Evolutionary conservation across 768 basidiomycete genomes (phyloP).

Genomic region (Cytidiella melzeri): DNA sequence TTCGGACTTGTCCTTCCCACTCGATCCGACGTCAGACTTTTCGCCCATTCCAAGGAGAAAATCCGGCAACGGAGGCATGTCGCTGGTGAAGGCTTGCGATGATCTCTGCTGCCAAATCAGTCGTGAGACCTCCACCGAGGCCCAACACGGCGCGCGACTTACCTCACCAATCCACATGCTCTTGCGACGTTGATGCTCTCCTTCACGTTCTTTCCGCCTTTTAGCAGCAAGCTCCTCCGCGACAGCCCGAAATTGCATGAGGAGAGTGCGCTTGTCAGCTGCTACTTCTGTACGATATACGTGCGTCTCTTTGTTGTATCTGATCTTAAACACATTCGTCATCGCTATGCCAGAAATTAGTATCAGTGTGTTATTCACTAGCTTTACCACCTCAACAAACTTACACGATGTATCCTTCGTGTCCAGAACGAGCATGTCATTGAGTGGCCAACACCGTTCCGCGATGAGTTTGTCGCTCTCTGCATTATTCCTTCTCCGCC

Average conservation of each 20-base stretch:
- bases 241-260: constrained; percentile 83
- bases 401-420: constrained; percentile 91
- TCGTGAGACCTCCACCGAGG: no score
- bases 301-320: constrained; percentile 88
- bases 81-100: constrained; percentile 25
- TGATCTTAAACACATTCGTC: constrained; percentile 96
- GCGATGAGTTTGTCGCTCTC: constrained; percentile 78
- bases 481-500: constrained; percentile 55
- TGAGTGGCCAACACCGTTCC: constrained; percentile 88
- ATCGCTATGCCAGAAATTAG: constrained; percentile 40
- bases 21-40: constrained; percentile 42
- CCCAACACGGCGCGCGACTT: no score
- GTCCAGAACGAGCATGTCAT: constrained; percentile 92
- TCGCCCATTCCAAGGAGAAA: constrained; percentile 69
- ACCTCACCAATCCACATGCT: constrained; percentile 56
- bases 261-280: constrained; percentile 80
- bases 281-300: constrained; percentile 84
- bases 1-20: constrained; percentile 69
- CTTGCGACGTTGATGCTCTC: constrained; percentile 85
- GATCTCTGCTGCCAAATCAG: constrained; percentile 26
- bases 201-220: constrained; percentile 89
- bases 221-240: constrained; percentile 88
- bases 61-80: constrained; percentile 59
- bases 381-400: no score
- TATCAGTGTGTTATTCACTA: no score